Evolutionary conservation across 768 basidiomycete species (phyloP).

Genomic region (Astraeus odoratus): DNA sequence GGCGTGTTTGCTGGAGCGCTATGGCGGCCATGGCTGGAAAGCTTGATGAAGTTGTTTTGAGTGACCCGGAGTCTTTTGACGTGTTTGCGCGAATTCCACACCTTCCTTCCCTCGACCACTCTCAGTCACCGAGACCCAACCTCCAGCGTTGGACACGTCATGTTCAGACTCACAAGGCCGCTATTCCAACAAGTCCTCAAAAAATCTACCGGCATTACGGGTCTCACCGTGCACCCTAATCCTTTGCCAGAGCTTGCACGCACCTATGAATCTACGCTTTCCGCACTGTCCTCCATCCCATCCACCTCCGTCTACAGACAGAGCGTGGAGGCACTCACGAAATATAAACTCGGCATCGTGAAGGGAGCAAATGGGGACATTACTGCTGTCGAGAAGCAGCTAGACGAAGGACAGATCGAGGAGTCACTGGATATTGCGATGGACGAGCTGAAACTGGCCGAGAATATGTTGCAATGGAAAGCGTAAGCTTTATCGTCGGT

Average conservation of each 20-base stretch:
- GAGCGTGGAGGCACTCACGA: constrained; percentile 78
- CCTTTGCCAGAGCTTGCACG: constrained; percentile 73
- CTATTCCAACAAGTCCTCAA: constrained; percentile 59
- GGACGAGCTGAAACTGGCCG: constrained; percentile 71
- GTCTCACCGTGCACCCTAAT: constrained; percentile 75
- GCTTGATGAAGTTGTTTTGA: too few relatives aligned
- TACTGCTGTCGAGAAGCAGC: constrained; percentile 56
- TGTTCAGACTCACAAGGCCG: constrained; percentile 76
- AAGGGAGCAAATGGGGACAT: constrained; percentile 64
- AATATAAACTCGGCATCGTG: constrained; percentile 69
- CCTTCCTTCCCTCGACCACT: neutral
- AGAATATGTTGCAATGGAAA: constrained; percentile 93
- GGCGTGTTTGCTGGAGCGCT: constrained; percentile 28
- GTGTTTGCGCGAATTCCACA: neutral
- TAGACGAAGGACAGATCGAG: constrained; percentile 86
- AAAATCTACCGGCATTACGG: constrained; percentile 79
- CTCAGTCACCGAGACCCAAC: too few relatives aligned
- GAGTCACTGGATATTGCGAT: constrained; percentile 74
- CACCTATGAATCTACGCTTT: constrained; percentile 75
- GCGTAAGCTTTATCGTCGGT: constrained; percentile 54
- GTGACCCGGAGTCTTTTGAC: constrained; percentile 1
- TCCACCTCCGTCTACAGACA: constrained; percentile 83
- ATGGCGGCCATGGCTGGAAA: constrained; percentile 35
- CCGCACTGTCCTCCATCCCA: constrained; percentile 65
- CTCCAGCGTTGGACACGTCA: constrained; percentile 30